Evolutionary conservation across 345 rosid genomes (phyloP).

Genomic region (Lagerstroemia speciosa): DNA sequence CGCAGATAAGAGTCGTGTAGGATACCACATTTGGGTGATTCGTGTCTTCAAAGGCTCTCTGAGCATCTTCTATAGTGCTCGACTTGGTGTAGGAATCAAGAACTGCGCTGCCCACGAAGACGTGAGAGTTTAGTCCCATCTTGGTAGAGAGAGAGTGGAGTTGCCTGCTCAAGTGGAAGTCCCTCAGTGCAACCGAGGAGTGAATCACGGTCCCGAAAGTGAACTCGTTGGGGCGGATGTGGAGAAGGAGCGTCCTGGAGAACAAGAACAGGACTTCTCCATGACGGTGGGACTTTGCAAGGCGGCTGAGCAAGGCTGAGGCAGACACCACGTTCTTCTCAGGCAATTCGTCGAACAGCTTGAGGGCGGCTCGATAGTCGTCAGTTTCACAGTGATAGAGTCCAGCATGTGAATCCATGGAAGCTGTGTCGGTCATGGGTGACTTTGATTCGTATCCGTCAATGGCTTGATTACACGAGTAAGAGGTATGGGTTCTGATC

Average conservation of each 20-base stretch:
- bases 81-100: slow-evolving; percentile 56
- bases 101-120: slow-evolving; percentile 64
- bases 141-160: slow-evolving; percentile 51
- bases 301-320: slow-evolving; percentile 41
- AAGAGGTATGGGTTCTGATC: not conserved
- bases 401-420: not conserved
- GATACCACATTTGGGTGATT: slow-evolving; percentile 60
- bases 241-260: slow-evolving; percentile 33
- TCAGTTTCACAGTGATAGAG: slow-evolving; percentile 4
- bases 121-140: slow-evolving; percentile 51
- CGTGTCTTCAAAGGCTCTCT: slow-evolving; percentile 47
- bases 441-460: not conserved
- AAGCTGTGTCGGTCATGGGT: not conserved
- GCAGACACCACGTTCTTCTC: slow-evolving; percentile 43
- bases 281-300: slow-evolving; percentile 30
- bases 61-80: slow-evolving; percentile 42
- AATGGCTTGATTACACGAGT: not conserved
- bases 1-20: slow-evolving; percentile 48
- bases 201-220: slow-evolving; percentile 61
- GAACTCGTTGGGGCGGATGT: slow-evolving; percentile 60
- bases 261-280: slow-evolving; percentile 41
- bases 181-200: slow-evolving; percentile 31
- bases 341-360: slow-evolving; percentile 49
- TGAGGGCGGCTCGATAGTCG: slow-evolving; percentile 13
- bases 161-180: slow-evolving; percentile 44